Percentiles rank a stretch among this genome's conserved stretches.
Evolutionary conservation across 345 rosid genomes (phyloP).

Genomic region (Eutrema heterophyllum): DNA sequence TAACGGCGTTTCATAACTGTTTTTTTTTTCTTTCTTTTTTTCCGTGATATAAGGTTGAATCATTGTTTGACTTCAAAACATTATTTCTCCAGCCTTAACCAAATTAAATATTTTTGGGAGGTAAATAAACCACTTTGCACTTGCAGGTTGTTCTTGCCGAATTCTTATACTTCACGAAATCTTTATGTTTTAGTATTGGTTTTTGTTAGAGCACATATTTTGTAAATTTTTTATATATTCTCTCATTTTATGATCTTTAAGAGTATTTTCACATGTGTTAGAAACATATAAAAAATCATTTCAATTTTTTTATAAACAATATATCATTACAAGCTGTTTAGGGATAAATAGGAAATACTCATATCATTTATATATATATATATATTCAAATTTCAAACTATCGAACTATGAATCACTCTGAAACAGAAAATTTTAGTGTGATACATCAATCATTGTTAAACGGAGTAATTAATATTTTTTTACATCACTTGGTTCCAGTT

Average conservation of each 20-base stretch:
- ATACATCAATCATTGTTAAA: no score
- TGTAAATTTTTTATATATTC: neutral
- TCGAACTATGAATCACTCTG: neutral
- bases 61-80: conserved; percentile 7
- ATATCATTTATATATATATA: neutral
- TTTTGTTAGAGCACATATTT: neutral
- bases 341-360: neutral
- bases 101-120: neutral
- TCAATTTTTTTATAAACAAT: no score
- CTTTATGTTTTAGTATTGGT: neutral
- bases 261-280: neutral
- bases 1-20: conserved; percentile 16
- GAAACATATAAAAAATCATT: neutral
- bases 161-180: neutral
- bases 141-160: neutral
- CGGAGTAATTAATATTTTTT: no score
- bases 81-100: neutral
- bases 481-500: no score
- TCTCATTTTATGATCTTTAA: neutral
- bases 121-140: neutral
- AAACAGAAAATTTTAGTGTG: no score
- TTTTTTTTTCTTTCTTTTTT: neutral
- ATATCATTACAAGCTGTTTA: neutral
- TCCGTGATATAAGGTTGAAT: conserved; percentile 7
- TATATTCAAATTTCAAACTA: no score